phyloP scores from a whole-genome alignment of 768 basidiomycete genomes.

The Tulasnella sp. region DNA sequence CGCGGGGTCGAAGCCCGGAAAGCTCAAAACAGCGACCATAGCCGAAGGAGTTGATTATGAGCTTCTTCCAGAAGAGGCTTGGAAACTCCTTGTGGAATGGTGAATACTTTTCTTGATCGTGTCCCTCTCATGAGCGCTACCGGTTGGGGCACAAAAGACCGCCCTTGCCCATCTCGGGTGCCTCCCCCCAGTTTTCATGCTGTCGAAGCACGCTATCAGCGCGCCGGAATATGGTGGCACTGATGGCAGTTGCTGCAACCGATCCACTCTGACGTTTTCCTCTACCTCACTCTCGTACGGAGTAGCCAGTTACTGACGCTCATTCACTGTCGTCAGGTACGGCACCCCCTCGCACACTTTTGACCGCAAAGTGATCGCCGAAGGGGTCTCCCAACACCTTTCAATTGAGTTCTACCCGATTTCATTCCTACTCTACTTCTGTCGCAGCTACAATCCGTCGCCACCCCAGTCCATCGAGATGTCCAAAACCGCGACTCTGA shows the following conservation, averaged over 20 bases:
- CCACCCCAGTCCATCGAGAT: conserved; percentile 50
- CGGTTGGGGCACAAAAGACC: neutral
- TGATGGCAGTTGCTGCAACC: neutral
- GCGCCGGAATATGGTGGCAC: neutral
- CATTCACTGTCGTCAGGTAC: conserved; percentile 59
- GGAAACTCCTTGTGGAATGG: conserved; percentile 72
- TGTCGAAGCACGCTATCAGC: neutral
- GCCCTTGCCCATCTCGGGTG: neutral
- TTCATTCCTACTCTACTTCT: conserved; percentile 54
- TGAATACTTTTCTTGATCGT: conserved; percentile 46
- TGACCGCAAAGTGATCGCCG: conserved; percentile 66
- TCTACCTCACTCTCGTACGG: neutral
- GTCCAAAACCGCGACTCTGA: conserved; percentile 58
- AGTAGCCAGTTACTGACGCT: neutral
- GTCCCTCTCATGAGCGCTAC: neutral
- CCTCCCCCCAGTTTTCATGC: neutral
- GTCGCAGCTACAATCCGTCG: conserved; percentile 41
- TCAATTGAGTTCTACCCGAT: conserved; percentile 76
- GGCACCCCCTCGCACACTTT: conserved; percentile 61
- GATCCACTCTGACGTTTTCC: neutral
- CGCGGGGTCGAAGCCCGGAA: conserved; percentile 56
- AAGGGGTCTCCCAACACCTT: conserved; percentile 56
- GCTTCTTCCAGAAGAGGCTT: conserved; percentile 71
- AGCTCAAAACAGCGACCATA: conserved; percentile 37
- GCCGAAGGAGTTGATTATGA: conserved; percentile 58